Base-by-base conservation (phyloP, 768 basidiomycete genomes). In the Rhodotorula babjevae region DNA sequence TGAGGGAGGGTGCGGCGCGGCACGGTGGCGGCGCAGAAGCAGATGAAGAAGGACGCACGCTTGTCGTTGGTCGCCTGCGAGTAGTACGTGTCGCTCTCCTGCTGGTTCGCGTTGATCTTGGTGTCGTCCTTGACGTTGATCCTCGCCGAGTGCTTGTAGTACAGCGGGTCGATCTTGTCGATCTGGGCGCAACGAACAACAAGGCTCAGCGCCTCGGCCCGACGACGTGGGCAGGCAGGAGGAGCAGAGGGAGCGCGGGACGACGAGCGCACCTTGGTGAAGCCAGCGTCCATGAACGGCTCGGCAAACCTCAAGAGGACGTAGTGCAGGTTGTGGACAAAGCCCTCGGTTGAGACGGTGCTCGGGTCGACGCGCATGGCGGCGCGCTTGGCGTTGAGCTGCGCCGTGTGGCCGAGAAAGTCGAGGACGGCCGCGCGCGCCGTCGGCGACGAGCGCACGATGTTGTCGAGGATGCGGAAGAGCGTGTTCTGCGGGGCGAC, bases 291-390 rank as follows among this genome's bases (percentile, higher is more conserved):
- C 85, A 98, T 92, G 78, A 97, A 95, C 0, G 95, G 95, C 76
- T 94, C 92, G 42, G 92, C 89, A 77, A 99, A 90, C 23, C 88
- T 86, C 60, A 93, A 84, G 33, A 98, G 81, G 23, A 96, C 82
- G n/a, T 84, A 85, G 76, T 94, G 90, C 46, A 94, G 78, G 77
- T 97, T 98, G 70, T 91, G 85, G 89, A 99, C 90, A 80, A 93
- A 97, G 68, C 90, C 88, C 79, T 99, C 95, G 1, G 88, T 88
- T 2, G 93, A 87, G 19, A 98, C 93, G 0, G 91, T 92, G 18
- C 86, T 85, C 1, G 88, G 86, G 68, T 97, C 91, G 46, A 96
- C 91, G 87, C 92, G 90, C 87, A 92, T 90, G n/a, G 94, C 96
- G 7, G 91, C 87, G 63, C 96, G 87, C 80, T 87, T 93, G 42